Base-by-base conservation (phyloP, 2,329 filamentous ascomycete genomes). In the Cercospora sojina region DNA sequence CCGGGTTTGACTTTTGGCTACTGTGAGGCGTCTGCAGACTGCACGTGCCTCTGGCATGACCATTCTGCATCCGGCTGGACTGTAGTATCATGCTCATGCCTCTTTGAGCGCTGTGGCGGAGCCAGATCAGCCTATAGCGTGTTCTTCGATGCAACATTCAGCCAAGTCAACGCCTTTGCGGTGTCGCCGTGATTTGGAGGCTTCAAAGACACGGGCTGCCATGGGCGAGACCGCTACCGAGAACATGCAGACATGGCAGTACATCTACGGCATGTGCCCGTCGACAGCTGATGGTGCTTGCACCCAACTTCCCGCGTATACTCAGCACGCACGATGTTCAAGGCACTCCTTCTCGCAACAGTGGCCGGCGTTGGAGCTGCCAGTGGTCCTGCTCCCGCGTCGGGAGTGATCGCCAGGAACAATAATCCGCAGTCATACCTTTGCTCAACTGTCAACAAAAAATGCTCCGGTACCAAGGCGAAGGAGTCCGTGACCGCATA, bases 341-440 rank as follows among this genome's bases (percentile, higher is more conserved):
- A 51, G 32, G 23, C 62, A 60, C 56, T 64, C n/a, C 62, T 64
- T 20, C 43, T 60, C 18, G 56, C 62, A 12, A 64, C 62, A n/a
- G 56, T 64, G 16, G 62, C 56, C 16, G 56, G 62, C 32, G 55
- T 43, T 29, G 62, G 62, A 47, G 56, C 47, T 20, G 56, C 62
- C 49, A 41, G 51, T 60, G 41, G 18, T 10, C 58, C 58, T 49
- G 58, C 29, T 10, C 56, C 62, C 29, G 55, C 62, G 2, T 20
- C 55, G 2, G 62, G 60, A 13, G 20, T 64, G 13, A 13, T 23
- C 13, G 41, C 41, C 16, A 53, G 62, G 56, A 27, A 29, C 6
- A 60, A 41, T 20, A 8, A 31, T 29, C 56, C 27, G 38, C 43
- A 16, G 20, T 60, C 41, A 12, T 55, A 59, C 56, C 57, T 64